phyloP scores from a whole-genome alignment of 495 filamentous ascomycete species.

The Gamarada debralockiae region DNA sequence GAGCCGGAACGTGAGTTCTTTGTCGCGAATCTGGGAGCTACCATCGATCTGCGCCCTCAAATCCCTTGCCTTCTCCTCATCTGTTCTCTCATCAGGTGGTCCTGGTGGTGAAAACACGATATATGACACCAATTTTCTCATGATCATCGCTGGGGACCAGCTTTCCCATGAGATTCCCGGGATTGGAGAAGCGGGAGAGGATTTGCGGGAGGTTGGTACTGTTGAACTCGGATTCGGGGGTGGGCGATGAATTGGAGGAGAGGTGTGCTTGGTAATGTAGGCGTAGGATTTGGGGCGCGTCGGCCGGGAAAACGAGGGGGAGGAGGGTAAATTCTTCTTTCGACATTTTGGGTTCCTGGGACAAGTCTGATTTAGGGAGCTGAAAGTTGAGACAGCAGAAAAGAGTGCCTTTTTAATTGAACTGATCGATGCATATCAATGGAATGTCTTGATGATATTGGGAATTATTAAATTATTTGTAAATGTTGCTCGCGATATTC shows the following conservation, averaged over 20 bases:
- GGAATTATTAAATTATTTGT: no score
- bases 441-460: no score
- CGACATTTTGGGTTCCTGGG: background rate
- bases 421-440: no score
- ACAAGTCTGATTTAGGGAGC: no score
- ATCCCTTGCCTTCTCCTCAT: background rate
- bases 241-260: no score
- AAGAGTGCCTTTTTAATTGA: no score
- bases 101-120: background rate
- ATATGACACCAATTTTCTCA: background rate
- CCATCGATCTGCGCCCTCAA: constrained; percentile 1
- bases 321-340: background rate
- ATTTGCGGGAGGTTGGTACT: background rate
- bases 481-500: no score
- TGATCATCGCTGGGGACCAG: background rate
- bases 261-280: background rate
- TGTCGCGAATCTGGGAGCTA: background rate
- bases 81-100: background rate
- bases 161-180: background rate
- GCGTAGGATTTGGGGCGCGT: background rate
- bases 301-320: background rate
- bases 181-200: background rate
- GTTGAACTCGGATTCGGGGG: no score
- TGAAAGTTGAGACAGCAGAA: background rate
- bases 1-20: constrained; percentile 4